Evolutionary conservation across 1,284 basidiomycete genomes (phyloP).

Genomic region (Abortiporus biennis): DNA sequence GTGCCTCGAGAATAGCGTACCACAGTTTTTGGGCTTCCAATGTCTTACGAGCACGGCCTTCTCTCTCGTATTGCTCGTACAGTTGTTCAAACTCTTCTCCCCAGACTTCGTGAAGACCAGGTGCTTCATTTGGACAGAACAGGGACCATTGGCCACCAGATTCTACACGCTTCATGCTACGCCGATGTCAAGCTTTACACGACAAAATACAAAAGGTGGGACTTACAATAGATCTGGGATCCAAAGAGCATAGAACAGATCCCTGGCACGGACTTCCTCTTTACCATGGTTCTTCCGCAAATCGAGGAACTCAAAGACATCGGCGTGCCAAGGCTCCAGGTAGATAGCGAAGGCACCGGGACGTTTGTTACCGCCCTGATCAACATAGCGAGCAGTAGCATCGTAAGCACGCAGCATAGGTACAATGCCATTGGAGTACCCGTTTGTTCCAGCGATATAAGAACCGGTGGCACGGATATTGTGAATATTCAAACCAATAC

Average conservation of each 20-base stretch:
- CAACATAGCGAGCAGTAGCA: slow-evolving; percentile 98
- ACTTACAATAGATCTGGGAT: slow-evolving; percentile 94
- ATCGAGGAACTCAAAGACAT: slow-evolving; percentile 97
- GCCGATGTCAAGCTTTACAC: slow-evolving; percentile 4
- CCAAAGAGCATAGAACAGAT: slow-evolving; percentile 99
- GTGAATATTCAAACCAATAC: slow-evolving; percentile 96
- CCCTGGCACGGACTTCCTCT: slow-evolving; percentile 95
- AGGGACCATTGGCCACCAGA: slow-evolving; percentile 88
- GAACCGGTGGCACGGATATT: slow-evolving; percentile 95
- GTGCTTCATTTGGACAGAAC: slow-evolving; percentile 97
- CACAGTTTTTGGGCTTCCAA: slow-evolving; percentile 98
- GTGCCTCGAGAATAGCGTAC: slow-evolving; percentile 96
- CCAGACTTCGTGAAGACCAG: slow-evolving; percentile 86
- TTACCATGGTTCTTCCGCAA: slow-evolving; percentile 99
- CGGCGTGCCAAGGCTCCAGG: slow-evolving; percentile 96
- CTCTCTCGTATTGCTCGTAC: slow-evolving; percentile 88
- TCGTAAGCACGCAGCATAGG: slow-evolving; percentile 99
- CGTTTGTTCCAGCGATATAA: slow-evolving; percentile 93
- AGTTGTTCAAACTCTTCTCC: slow-evolving; percentile 90
- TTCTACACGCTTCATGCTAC: slow-evolving; percentile 91
- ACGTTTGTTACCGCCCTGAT: slow-evolving; percentile 99
- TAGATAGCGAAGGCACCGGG: slow-evolving; percentile 99
- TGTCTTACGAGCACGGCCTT: slow-evolving; percentile 84
- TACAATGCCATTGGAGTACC: slow-evolving; percentile 98
- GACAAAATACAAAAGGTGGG: neutral